These are phyloP conservation scores for Sphagnum contortum DNA, from an alignment of 225 moss, liverwort and hornwort species.

Conservation along the genomic window DNA sequence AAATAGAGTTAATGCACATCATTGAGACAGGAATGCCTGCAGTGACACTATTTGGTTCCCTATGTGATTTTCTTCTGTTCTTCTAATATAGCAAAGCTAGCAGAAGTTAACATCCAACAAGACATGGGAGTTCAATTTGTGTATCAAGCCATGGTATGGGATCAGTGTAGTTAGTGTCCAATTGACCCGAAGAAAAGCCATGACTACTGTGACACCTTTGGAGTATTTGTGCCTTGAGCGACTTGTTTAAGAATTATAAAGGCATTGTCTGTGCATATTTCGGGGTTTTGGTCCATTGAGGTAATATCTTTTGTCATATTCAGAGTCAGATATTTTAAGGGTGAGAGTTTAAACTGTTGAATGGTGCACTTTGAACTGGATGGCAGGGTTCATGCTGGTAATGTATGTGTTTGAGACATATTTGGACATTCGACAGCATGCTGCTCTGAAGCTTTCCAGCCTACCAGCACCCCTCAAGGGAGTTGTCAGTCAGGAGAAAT, in stretches of 20 bases:
- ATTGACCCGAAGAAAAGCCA: not conserved
- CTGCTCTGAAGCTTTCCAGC: slow-evolving; percentile 54
- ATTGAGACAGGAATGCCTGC: no score
- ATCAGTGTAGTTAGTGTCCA: not conserved
- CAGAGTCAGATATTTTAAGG: not conserved
- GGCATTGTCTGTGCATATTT: not conserved
- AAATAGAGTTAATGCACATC: no score
- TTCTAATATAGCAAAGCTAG: no score
- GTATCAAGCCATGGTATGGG: no score
- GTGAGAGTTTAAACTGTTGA: not conserved
- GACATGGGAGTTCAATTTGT: no score
- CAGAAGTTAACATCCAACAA: no score
- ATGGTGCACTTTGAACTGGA: not conserved
- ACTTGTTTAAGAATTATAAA: not conserved
- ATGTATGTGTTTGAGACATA: slow-evolving; percentile 97
- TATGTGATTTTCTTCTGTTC: no score
- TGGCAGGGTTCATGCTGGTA: slow-evolving; percentile 79
- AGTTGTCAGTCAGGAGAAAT: slow-evolving; percentile 90
- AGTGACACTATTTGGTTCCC: no score
- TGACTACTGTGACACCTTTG: not conserved
- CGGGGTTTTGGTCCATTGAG: no score
- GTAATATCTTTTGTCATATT: no score
- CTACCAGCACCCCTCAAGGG: slow-evolving; percentile 71
- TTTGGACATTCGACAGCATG: slow-evolving; percentile 83
- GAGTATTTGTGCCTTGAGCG: not conserved